Percentiles rank a stretch among this genome's conserved stretches.
Evolutionary conservation across 164 flowering plant genomes (phyloP).

Genomic region (Magnolia kwangsiensis): DNA sequence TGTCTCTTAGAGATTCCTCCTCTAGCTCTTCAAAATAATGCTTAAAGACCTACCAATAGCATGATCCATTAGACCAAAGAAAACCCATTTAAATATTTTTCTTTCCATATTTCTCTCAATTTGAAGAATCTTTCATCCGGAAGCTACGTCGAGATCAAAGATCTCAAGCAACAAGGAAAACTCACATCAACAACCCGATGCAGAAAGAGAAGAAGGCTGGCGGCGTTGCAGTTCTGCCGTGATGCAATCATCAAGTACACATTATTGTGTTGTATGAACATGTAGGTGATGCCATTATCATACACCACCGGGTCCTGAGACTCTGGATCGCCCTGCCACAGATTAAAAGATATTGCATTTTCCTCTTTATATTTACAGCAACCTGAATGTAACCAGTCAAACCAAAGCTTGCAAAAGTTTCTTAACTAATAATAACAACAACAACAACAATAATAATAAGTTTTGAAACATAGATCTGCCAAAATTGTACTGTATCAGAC

Average conservation of each 20-base stretch:
- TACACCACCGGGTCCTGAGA: constrained; percentile 87
- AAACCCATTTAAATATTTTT: not conserved
- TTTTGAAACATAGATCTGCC: not conserved
- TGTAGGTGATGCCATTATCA: constrained; percentile 84
- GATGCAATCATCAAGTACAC: constrained; percentile 87
- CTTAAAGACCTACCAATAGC: constrained; percentile 67
- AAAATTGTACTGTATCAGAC: not conserved
- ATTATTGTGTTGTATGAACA: constrained; percentile 93
- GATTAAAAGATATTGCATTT: constrained; percentile 5
- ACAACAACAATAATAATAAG: not conserved
- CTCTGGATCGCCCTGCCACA: constrained; percentile 83
- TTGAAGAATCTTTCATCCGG: not conserved
- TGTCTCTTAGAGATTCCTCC: constrained; percentile 96
- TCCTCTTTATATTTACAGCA: not conserved
- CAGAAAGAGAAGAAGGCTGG: constrained; percentile 82
- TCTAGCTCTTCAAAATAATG: constrained; percentile 96
- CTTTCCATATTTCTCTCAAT: not conserved
- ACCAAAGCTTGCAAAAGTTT: not conserved
- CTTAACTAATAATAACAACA: no score
- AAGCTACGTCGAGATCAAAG: not conserved
- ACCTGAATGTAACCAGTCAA: not conserved
- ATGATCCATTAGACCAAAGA: not conserved
- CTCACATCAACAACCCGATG: constrained; percentile 97
- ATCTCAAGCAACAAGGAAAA: not conserved
- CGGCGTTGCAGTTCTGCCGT: constrained; percentile 98